Conservation (phyloP, 345 rosid genomes). For the Corymbia maculata region DNA sequence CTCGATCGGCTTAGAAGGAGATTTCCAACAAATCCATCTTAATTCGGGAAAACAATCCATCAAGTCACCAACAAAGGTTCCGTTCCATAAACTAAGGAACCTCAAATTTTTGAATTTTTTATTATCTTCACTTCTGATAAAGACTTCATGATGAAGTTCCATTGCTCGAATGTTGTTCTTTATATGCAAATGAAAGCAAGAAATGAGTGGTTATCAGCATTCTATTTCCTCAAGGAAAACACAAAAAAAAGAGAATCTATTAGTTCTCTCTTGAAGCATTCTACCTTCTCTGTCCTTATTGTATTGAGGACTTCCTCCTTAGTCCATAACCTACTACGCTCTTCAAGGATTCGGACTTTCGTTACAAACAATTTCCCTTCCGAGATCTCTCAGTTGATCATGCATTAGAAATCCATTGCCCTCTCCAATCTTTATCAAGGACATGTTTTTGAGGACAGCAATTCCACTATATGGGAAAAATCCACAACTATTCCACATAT, state of each 20-base stretch:
- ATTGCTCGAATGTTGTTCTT: background rate
- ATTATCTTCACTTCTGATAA: background rate
- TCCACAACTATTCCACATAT: background rate
- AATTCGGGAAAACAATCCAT: background rate
- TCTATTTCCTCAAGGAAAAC: background rate
- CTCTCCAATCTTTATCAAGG: background rate
- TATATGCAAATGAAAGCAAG: background rate
- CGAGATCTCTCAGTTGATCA: background rate
- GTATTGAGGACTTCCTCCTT: rapidly evolving
- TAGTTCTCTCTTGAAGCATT: rapidly evolving
- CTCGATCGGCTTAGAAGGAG: rapidly evolving
- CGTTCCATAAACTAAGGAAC: background rate
- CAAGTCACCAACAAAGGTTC: background rate
- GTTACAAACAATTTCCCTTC: background rate
- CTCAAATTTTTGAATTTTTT: background rate
- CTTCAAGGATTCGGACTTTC: background rate
- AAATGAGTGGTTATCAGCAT: background rate
- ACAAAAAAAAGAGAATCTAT: background rate
- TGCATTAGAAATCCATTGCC: background rate
- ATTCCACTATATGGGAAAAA: background rate
- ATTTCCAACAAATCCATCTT: background rate
- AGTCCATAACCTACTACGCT: background rate
- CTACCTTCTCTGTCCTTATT: rapidly evolving
- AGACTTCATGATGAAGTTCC: background rate
- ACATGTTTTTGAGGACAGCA: background rate